These are phyloP conservation scores for Setaria viridis DNA, from an alignment of 202 grass and related monocot genomes.

Conservation along the genomic window DNA sequence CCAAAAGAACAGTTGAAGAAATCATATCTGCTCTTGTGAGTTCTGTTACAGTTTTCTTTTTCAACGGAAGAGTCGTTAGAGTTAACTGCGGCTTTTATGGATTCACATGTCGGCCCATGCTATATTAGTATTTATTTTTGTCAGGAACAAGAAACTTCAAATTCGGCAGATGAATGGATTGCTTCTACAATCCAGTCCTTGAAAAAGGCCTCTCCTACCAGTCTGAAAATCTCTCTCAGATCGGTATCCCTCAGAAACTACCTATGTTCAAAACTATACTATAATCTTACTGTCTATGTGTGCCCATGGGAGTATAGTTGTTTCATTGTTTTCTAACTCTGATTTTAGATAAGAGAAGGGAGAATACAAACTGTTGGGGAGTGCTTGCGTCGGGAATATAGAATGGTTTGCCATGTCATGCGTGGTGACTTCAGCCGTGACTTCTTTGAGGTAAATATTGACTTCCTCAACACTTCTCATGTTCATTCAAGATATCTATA, in stretches of 20 bases:
- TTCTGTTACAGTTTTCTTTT: slow-evolving; percentile 6
- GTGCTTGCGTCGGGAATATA: slow-evolving; percentile 89
- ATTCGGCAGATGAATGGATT: slow-evolving; percentile 66
- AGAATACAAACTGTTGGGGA: slow-evolving; percentile 75
- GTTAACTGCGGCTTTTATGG: slow-evolving; percentile 12
- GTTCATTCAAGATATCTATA: slow-evolving; percentile 9
- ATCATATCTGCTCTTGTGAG: slow-evolving; percentile 95
- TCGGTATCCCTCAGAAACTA: slow-evolving; percentile 62
- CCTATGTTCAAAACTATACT: not conserved
- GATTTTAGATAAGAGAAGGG: slow-evolving; percentile 87
- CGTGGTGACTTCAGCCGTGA: slow-evolving; percentile 90
- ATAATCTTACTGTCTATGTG: not conserved
- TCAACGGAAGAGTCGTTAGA: not conserved
- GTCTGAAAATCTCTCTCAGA: slow-evolving; percentile 93
- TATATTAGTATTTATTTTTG: slow-evolving; percentile 44
- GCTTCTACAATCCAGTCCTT: slow-evolving; percentile 67
- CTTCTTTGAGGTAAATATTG: slow-evolving; percentile 86
- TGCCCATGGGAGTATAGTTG: not conserved
- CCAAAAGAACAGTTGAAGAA: slow-evolving; percentile 88
- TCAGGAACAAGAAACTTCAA: slow-evolving; percentile 79
- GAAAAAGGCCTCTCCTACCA: slow-evolving; percentile 90
- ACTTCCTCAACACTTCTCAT: not conserved
- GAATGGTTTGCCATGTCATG: slow-evolving; percentile 92
- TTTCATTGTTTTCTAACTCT: slow-evolving; percentile 5
- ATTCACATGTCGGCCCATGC: slow-evolving; percentile 22